Percentiles rank a stretch among this genome's conserved stretches.
Conservation (phyloP, 129 eudicot genomes). For the Logfia minima region DNA sequence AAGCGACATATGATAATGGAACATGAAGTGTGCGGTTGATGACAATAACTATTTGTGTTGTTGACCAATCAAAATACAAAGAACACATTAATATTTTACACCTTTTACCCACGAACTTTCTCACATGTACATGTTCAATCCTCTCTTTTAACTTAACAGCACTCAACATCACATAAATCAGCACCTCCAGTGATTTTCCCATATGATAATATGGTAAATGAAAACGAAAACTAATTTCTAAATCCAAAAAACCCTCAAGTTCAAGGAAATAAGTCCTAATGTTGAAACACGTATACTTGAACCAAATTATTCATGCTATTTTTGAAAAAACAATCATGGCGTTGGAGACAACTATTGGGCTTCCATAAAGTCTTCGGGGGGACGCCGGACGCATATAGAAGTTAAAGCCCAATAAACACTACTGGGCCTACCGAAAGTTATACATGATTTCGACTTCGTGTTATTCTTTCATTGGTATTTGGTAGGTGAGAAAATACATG, state of each 20-base stretch:
- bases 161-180: no score
- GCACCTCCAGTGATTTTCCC: no score
- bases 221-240: background rate
- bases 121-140: no score
- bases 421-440: background rate
- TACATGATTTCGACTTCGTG: background rate
- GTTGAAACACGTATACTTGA: background rate
- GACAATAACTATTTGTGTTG: no score
- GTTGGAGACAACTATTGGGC: background rate
- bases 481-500: background rate
- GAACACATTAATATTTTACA: no score
- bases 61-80: no score
- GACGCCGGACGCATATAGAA: background rate
- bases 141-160: no score
- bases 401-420: constrained; percentile 6
- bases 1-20: no score
- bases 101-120: no score
- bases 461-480: background rate
- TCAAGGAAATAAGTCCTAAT: background rate
- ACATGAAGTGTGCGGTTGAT: no score
- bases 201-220: no score
- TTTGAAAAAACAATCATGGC: background rate
- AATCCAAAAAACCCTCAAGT: background rate
- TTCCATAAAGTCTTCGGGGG: background rate
- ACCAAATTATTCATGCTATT: no score